Base-by-base conservation (phyloP, 768 basidiomycete genomes). In the Mycena maculata region DNA sequence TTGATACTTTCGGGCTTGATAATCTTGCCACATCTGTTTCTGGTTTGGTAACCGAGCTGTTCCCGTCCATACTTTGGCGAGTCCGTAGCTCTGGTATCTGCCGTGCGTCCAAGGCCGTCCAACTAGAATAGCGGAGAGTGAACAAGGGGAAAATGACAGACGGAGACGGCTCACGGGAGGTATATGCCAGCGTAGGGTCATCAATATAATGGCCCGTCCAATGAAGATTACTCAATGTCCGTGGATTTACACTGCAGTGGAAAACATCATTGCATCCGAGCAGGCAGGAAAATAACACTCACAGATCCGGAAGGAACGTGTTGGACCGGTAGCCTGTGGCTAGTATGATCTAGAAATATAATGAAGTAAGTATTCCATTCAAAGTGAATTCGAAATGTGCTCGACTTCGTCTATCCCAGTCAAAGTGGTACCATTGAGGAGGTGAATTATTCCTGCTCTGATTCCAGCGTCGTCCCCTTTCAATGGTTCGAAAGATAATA, bases 161-260 rank as follows among this genome's bases (percentile, higher is more conserved):
- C 4, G 13, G 33, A 3, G 31, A 10, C 36, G 36, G n/a, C 61
- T 20, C 22, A 68, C 67, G n/a, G 18, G 30, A 27, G 8, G 45
- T 47, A 58, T 79, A 78, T 3, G 77, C 74, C 16, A 80, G 60
- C 6, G 78, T 77, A 1, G 79, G 78, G 44, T 80, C 78, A 2
- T 72, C 73, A 23, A 80, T 77, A 68, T 79, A 80, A 61, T 76
- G 71, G 2, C 68, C 72, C 44, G 71, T 72, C 72, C 72, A 73
- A 33, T 73, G 63, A 22, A 73, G 55, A 25, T 71, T 71, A 27
- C 57, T 45, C 10, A 33, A 0, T 2, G 56, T 52, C 18, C 6
- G n/a, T 7, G 65, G 65, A 31, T 63, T 50, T 33, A 68, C 63
- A 4, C 63, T 60, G 38, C 33, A 6, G 33, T 36, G 8, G 33